Evolutionary conservation across 2,329 filamentous ascomycete genomes (phyloP), one percentile per base, ranked within the genome.

Genomic region (Trichothecium sympodiale): DNA sequence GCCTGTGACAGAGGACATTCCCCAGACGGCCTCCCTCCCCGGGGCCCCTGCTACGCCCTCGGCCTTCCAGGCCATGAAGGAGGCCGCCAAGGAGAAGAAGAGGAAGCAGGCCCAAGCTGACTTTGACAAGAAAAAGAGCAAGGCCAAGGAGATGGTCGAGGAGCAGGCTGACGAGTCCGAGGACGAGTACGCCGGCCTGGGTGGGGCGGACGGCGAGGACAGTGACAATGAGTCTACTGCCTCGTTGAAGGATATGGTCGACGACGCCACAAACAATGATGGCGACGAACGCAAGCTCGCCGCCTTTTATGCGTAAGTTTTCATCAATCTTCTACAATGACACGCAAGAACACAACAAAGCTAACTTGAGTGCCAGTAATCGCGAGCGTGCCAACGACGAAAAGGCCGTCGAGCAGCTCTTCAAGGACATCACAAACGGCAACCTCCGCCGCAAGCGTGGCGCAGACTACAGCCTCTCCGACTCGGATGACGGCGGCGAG

Each of bases 81-180:
- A 79, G 50, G 77, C 71, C 4, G 71, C 74, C 29, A 69, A 62
- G 42, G 61, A 63, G 47, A 59, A 69, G 49, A 71, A 72, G 47
- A 73, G 74, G 47, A 65, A 69, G 35, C 60, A 62, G 5, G 50
- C 52, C 8, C 52, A 55, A n/a, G 65, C 70, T 13, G 64, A 67
- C 2, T 94, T 87, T 47, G 74, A 94, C 60, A 84, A 81, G 57
- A 88, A 86, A 58, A 88, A 82, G 55, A 93, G 85, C 61, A 80
- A 83, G 52, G 89, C 88, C 1, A 87, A 79, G 50, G 79, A 81
- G 17, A 83, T 94, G 71, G 70, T 98, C 27, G 76, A 96, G 45
- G 91, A 95, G 46, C 87, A 94, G 53, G 89, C 91, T 41, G 85
- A 94, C 49, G 91, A 98, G 60, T 98, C 91, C 0, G 93, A 98